Conservation (phyloP, 352 stramenopile species). For the Phytophthora capsici region DNA sequence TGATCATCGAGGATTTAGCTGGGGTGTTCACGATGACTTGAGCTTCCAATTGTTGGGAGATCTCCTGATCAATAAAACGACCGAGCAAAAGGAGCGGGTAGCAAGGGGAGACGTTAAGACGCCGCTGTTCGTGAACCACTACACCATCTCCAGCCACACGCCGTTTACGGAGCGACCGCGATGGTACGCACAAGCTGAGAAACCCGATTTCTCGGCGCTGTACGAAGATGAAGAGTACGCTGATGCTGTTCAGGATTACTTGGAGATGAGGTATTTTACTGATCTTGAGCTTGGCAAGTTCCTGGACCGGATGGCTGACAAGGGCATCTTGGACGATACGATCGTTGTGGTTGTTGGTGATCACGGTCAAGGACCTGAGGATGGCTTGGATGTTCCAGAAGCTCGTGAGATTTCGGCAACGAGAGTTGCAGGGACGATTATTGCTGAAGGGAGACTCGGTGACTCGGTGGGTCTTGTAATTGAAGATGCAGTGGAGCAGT, state of each 20-base stretch:
- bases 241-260: slow-evolving; percentile 41
- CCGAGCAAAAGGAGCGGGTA: slow-evolving; percentile 36
- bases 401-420: slow-evolving; percentile 39
- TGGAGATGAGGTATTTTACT: slow-evolving; percentile 59
- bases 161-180: slow-evolving; percentile 41
- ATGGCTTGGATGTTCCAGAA: slow-evolving; percentile 37
- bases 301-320: slow-evolving; percentile 47
- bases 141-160: slow-evolving; percentile 66
- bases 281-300: slow-evolving; percentile 58
- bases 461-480: slow-evolving; percentile 34
- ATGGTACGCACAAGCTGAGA: slow-evolving; percentile 42
- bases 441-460: slow-evolving; percentile 44
- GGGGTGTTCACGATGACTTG: slow-evolving; percentile 65
- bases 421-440: slow-evolving; percentile 37
- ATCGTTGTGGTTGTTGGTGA: slow-evolving; percentile 64
- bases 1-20: slow-evolving; percentile 24
- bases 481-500: slow-evolving; percentile 42
- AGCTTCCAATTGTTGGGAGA: slow-evolving; percentile 53
- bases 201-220: slow-evolving; percentile 49
- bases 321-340: slow-evolving; percentile 57
- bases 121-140: slow-evolving; percentile 61
- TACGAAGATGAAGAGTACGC: slow-evolving; percentile 36
- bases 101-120: slow-evolving; percentile 33
- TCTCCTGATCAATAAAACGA: slow-evolving; percentile 57
- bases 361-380: slow-evolving; percentile 54